Conservation (phyloP, 805 yeast species). For the Zygosaccharomyces siamensis region DNA sequence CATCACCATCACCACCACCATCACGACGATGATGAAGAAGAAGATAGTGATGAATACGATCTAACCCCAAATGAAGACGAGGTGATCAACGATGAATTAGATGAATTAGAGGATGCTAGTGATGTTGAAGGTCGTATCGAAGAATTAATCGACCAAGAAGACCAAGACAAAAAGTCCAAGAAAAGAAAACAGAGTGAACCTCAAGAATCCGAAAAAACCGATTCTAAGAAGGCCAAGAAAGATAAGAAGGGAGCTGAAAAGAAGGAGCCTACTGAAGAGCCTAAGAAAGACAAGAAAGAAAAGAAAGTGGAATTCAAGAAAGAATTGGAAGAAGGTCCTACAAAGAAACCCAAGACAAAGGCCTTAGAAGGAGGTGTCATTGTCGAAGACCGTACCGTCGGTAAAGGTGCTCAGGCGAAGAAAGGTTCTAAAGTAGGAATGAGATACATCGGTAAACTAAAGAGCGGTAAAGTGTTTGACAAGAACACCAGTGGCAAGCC, state of each 20-base stretch:
- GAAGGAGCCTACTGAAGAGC: constrained; percentile 29
- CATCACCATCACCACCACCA: constrained; percentile 45
- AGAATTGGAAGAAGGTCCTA: constrained; percentile 93
- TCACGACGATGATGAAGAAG: constrained; percentile 55
- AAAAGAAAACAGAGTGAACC: constrained; percentile 33
- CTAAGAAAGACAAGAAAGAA: constrained; percentile 39
- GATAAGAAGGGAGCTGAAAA: constrained; percentile 30
- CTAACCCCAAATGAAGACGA: constrained; percentile 49
- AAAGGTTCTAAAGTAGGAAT: constrained; percentile 88
- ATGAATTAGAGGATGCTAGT: constrained; percentile 61
- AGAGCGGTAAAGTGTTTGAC: constrained; percentile 94
- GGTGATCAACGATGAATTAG: constrained; percentile 44
- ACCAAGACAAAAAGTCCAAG: constrained; percentile 37
- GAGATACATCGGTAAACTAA: constrained; percentile 95
- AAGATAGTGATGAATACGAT: constrained; percentile 44
- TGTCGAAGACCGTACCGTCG: constrained; percentile 86
- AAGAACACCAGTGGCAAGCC: constrained; percentile 98
- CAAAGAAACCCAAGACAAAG: constrained; percentile 60
- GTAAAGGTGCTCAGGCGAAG: constrained; percentile 86
- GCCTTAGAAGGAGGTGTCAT: constrained; percentile 89
- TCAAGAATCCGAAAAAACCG: constrained; percentile 20
- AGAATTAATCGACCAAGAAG: constrained; percentile 64
- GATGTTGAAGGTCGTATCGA: constrained; percentile 70
- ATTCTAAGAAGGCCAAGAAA: constrained; percentile 14
- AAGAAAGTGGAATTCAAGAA: constrained; percentile 85